A percentile compares a stretch with the other conserved stretches of the same genome.
These are phyloP conservation scores for Nitzschia inconspicua DNA, from an alignment of 108 stramenopile genomes.

Conservation along the genomic window DNA sequence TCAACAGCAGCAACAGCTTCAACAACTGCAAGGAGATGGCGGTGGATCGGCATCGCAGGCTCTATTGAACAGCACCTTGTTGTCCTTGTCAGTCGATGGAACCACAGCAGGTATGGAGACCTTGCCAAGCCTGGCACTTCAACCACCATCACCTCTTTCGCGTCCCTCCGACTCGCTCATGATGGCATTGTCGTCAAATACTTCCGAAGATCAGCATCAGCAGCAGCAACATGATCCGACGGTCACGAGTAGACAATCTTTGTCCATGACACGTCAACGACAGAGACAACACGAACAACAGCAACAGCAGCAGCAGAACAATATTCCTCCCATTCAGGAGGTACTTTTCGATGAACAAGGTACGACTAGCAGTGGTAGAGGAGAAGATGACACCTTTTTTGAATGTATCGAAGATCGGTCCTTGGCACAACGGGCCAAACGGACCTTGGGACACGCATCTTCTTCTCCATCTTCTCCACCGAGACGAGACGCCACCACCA, in stretches of 20 bases:
- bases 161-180: conserved; percentile 11
- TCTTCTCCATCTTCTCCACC: not conserved
- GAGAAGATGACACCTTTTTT: conserved; percentile 21
- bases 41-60: not conserved
- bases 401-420: conserved; percentile 18
- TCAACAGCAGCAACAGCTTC: not conserved
- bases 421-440: conserved; percentile 14
- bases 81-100: conserved; percentile 6
- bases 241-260: too few species aligned
- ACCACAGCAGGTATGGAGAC: not conserved
- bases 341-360: conserved; percentile 7
- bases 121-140: not conserved
- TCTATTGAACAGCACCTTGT: conserved; percentile 2
- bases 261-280: not conserved
- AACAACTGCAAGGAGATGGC: not conserved
- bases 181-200: not conserved
- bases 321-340: conserved; percentile 18
- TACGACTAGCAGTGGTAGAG: not conserved
- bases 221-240: not conserved
- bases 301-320: not conserved
- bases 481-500: not conserved
- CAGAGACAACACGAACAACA: not conserved
- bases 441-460: conserved; percentile 3
- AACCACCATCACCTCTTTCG: conserved; percentile 12
- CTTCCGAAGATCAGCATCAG: not conserved